Evolutionary conservation across 768 basidiomycete genomes (phyloP), one percentile per base, ranked within the genome.

Genomic region (Mycena galericulata): DNA sequence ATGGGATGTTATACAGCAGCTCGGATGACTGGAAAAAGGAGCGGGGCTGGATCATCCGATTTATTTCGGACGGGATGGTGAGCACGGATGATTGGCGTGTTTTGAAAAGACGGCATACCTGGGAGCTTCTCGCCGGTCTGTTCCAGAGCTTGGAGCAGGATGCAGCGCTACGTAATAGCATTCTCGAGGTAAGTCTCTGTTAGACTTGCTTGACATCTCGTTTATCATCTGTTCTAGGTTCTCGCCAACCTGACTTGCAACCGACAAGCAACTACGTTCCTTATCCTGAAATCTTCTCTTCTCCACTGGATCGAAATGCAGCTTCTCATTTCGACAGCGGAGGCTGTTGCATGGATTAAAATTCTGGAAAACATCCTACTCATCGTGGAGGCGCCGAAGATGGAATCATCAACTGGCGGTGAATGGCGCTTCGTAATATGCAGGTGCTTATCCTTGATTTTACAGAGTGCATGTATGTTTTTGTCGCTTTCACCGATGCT

Each of bases 231-330:
- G 29, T 43, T 45, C 14, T 64, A 95, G 92, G 85, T 95, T 5
- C 83, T 97, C 1, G 90, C 91, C 3, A 93, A 91, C 73, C 73
- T 96, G 61, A 92, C 93, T 0, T 88, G 85, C 72, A 90, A 93
- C 72, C 70, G 79, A 0, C 88, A 91, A 70, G 94, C 94, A 0
- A 85, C 89, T 9, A 88, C 85, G 14, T 91, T 92, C 0, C 83
- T 97, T 46, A 80, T 95, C 14, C 82, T 94, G 55, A 90, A 90
- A 71, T 90, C 91, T 0, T 86, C 88, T 1, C 82, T 97, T 10
- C 79, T 97, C 3, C 79, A 90, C 0, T 98, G 96, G 96, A 89
- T 97, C 27, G 90, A 93, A 75, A 89, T 92, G 79, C 92, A 94
- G 72, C 74, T 93, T 11, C 69, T 79, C 22, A 72, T 72, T 6